Base-by-base conservation (phyloP, 495 filamentous ascomycete genomes). In the Trichoderma parareesei region DNA sequence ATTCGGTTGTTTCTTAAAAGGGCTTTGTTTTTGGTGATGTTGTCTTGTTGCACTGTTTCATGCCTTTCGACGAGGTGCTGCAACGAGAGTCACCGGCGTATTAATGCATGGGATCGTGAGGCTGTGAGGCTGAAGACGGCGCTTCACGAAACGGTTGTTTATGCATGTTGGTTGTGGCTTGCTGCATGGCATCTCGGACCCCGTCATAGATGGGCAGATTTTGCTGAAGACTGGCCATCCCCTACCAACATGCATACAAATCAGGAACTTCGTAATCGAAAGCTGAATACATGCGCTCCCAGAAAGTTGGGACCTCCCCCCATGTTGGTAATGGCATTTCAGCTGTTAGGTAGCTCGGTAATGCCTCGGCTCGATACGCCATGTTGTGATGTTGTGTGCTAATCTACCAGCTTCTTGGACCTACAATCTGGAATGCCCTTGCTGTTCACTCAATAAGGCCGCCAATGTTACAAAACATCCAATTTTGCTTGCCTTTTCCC, bases 261-360 rank as follows among this genome's bases (percentile, higher is more conserved):
- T 57, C 16, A 27, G 53, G 7, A 57, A 27, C 27, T 11, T 1
- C 2, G 0, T 18, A 11, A 3, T 37, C 33, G 20, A 57, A 13
- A 57, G 53, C 53, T 57, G 53, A 57, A 13, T 10, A 57, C 46
- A 49, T 57, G 53, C 53, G 20, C 33, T 57, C 53, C 53, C 6
- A n/a, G n/a, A n/a, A n/a, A n/a, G n/a, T n/a, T 35, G 5, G 7
- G 16, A 49, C 46, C 16, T n/a, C 46, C 8, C 37, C 33, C 18
- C 53, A 10, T 27, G 5, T 33, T 16, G 18, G 33, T 27, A 10
- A 16, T 10, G 3, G 2, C 33, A 13, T n/a, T 9, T 57, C n/a
- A n/a, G n/a, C n/a, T n/a, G n/a, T n/a, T n/a, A n/a, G n/a, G n/a
- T n/a, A n/a, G n/a, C n/a, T n/a, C n/a, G n/a, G n/a, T n/a, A n/a